Percentiles rank a stretch among this genome's conserved stretches.
These are phyloP conservation scores for Apium graveolens DNA, from an alignment of 129 eudicot species.

Conservation along the genomic window DNA sequence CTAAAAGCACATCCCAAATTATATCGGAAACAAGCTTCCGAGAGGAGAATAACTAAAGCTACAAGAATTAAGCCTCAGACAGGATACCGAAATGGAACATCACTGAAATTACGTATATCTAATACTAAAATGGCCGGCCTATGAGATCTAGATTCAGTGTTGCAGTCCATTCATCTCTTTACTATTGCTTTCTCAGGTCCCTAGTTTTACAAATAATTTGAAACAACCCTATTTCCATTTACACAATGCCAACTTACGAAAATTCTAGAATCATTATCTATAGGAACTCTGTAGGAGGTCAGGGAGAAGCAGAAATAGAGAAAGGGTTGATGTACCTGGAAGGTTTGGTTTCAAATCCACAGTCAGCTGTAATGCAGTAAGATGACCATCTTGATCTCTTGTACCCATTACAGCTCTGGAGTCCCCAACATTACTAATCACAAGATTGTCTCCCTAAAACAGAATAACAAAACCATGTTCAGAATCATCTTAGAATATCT, in stretches of 20 bases:
- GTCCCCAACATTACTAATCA: conserved; percentile 76
- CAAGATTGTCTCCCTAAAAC: conserved; percentile 63
- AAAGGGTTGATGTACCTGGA: conserved; percentile 42
- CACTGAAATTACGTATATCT: background rate
- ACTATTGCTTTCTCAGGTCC: background rate
- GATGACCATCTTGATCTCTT: conserved; percentile 40
- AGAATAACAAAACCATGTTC: conserved; percentile 8
- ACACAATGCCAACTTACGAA: background rate
- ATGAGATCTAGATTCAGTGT: background rate
- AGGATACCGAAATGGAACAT: background rate
- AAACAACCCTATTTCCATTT: background rate
- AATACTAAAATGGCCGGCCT: background rate
- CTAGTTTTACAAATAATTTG: background rate
- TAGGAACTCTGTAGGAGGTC: background rate
- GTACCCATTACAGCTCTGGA: conserved; percentile 75
- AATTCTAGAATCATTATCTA: background rate
- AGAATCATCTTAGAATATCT: background rate
- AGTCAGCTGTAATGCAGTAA: conserved; percentile 64
- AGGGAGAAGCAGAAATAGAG: background rate
- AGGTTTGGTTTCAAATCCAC: conserved; percentile 80
- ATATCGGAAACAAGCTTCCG: background rate
- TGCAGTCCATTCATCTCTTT: background rate
- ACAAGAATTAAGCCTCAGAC: background rate
- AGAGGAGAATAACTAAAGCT: background rate
- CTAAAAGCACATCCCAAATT: background rate